Evolutionary conservation across 495 filamentous ascomycete species (phyloP).

Genomic region (Rostrohypoxylon terebratum): DNA sequence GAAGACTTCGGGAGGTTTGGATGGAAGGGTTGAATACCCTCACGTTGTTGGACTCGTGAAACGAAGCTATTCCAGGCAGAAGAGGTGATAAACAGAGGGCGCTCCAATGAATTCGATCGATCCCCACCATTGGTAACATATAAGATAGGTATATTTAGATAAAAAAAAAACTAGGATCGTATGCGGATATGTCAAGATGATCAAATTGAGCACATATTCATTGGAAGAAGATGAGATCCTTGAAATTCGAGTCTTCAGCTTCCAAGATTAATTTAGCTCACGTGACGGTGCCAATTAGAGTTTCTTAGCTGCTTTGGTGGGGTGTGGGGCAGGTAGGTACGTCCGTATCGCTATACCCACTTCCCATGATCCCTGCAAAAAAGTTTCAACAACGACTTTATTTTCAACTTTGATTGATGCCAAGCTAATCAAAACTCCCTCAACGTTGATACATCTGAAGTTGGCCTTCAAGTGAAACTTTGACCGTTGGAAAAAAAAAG

Average conservation of each 20-base stretch:
- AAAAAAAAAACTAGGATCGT: background rate
- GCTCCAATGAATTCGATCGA: slow-evolving; percentile 12
- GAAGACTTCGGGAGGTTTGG: background rate
- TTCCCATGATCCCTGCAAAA: slow-evolving; percentile 37
- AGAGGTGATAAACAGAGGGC: background rate
- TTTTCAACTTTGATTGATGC: slow-evolving; percentile 4
- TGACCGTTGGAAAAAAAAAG: background rate
- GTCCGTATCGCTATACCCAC: background rate
- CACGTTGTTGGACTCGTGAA: background rate
- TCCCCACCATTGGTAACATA: background rate
- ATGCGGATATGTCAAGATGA: background rate
- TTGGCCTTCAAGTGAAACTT: background rate
- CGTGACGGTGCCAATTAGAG: slow-evolving; percentile 1
- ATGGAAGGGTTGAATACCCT: background rate
- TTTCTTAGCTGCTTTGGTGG: background rate
- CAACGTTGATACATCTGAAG: background rate
- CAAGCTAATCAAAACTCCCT: slow-evolving; percentile 13
- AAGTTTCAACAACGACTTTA: slow-evolving; percentile 23
- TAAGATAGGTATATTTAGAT: background rate
- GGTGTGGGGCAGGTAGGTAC: slow-evolving; percentile 10
- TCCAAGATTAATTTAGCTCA: slow-evolving; percentile 1
- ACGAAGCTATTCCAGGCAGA: slow-evolving; percentile 11
- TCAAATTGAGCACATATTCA: slow-evolving; percentile 6
- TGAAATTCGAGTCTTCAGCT: slow-evolving; percentile 4
- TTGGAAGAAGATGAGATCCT: slow-evolving; percentile 16